These are phyloP conservation scores for Drosera spatulata DNA, from an alignment of 179 eudicot genomes.

Conservation along the genomic window DNA sequence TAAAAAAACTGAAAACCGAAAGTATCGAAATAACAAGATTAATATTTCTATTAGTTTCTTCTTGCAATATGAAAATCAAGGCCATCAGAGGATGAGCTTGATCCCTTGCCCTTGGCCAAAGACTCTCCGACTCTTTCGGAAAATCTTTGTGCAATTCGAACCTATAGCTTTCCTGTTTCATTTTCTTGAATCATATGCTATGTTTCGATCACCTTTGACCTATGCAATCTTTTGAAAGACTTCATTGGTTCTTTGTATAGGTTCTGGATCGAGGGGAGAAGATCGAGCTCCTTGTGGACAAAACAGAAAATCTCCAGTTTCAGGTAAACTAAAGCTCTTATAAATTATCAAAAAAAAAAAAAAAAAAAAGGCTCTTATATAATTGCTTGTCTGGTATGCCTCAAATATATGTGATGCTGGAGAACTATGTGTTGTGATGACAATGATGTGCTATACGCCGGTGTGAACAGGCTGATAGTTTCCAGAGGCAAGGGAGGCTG, in stretches of 20 bases:
- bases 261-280: conserved; percentile 96
- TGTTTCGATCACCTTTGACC: background rate
- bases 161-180: too few species aligned
- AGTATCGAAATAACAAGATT: too few species aligned
- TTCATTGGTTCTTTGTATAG: conserved; percentile 14
- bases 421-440: background rate
- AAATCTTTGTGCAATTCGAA: too few species aligned
- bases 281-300: conserved; percentile 86
- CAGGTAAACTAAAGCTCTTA: conserved; percentile 30
- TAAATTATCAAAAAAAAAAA: too few species aligned
- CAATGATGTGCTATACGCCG: background rate
- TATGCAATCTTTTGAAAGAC: background rate
- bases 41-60: too few species aligned
- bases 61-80: too few species aligned
- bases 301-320: conserved; percentile 91
- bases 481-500: conserved; percentile 96
- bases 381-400: background rate
- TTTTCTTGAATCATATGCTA: too few species aligned
- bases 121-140: too few species aligned
- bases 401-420: background rate
- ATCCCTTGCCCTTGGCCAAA: too few species aligned
- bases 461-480: conserved; percentile 68
- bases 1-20: too few species aligned
- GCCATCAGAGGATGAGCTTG: too few species aligned
- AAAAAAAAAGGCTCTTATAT: too few species aligned